These are phyloP conservation scores for Leptomonas pyrrhocoris DNA, from an alignment of 208 protist genomes.

Conservation along the genomic window DNA sequence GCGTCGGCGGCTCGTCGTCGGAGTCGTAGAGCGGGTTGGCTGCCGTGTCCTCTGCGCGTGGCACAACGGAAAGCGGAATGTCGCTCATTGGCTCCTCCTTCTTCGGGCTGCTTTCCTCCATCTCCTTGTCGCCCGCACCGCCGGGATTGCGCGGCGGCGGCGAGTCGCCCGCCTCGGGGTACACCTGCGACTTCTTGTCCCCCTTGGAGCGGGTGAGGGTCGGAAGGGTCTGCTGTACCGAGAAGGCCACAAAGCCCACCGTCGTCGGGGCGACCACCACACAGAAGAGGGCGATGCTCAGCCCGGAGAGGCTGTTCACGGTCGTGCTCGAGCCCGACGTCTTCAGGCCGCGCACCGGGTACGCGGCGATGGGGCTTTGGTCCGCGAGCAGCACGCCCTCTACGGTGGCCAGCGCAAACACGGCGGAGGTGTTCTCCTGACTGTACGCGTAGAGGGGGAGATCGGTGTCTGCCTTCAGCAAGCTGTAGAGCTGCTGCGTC, in stretches of 20 bases:
- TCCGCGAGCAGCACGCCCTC: constrained; percentile 48
- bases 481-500: constrained; percentile 37
- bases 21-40: constrained; percentile 68
- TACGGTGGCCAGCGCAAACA: constrained; percentile 50
- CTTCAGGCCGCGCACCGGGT: constrained; percentile 30
- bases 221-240: constrained; percentile 65
- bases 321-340: constrained; percentile 8
- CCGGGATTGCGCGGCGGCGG: constrained; percentile 61
- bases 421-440: constrained; percentile 29
- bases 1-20: constrained; percentile 36
- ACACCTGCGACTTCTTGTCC: constrained; percentile 32
- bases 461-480: constrained; percentile 27
- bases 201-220: constrained; percentile 40
- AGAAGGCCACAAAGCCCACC: constrained; percentile 75
- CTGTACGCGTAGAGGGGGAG: constrained; percentile 34
- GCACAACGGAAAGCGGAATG: constrained; percentile 34
- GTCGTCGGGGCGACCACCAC: constrained; percentile 56
- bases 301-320: constrained; percentile 14
- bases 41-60: constrained; percentile 45
- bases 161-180: constrained; percentile 43
- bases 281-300: constrained; percentile 61
- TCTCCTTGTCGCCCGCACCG: constrained; percentile 10
- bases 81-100: constrained; percentile 12
- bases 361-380: constrained; percentile 30
- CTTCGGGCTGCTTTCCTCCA: constrained; percentile 1